Evolutionary conservation across 2,329 filamentous ascomycete species (phyloP), one percentile per base, ranked within the genome.

Genomic region (Aspergillus phoenicis): DNA sequence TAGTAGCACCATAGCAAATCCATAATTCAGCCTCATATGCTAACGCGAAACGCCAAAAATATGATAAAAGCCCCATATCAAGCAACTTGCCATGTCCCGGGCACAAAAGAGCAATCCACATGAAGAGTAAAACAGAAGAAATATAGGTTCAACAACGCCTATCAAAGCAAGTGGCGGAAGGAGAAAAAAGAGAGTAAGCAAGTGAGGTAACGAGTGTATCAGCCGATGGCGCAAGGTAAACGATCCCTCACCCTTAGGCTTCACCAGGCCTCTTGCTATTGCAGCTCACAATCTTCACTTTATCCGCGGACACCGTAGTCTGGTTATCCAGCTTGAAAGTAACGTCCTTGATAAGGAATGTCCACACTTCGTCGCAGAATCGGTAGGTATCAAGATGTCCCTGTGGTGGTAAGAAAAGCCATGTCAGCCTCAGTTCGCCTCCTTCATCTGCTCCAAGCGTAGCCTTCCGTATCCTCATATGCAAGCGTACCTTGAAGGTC

Each of bases 311-410:
- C 13, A 98, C 87, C 0, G 86, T 85, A 63, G 88, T 85, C 59
- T 85, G 87, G 68, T 90, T 91, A 70, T 98, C 94, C 81, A 98
- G 89, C 81, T 99, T 99, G 82, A 99, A 98, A n/a, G 89, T 93
- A 59, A 98, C 93, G 68, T 98, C 95, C 80, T 97, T 97, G 80
- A 99, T 96, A 61, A 99, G 86, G 78, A 99, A 99, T 1, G 95
- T 99, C 95, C 95, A 99, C 61, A 99, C 95, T 81, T 99, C 95
- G 80, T 99, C 95, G 82, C 95, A 99, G 85, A 99, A 99, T 69
- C 95, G 90, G 82, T 99, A 99, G 15, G 95, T 98, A 76, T 98
- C 93, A 65, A 99, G 88, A 74, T 96, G 95, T 52, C 95, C 95
- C 94, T 97, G 56, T 26, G 36, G 70, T 51, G 59, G 33, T 10